Evolutionary conservation across 441 rosid species (phyloP).

Genomic region (Macaranga tanarius): DNA sequence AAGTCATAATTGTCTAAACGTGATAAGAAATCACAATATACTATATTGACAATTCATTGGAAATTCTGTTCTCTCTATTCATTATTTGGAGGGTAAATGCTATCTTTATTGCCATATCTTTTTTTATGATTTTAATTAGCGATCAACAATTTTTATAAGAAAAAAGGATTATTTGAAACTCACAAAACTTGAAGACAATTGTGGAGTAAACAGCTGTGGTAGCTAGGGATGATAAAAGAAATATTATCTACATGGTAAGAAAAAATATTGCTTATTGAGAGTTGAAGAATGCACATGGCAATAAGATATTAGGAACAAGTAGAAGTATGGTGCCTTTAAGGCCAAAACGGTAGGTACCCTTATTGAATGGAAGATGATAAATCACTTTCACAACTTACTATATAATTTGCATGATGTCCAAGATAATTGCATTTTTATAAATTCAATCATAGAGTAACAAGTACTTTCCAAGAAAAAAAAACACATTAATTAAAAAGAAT

Average conservation of each 20-base stretch:
- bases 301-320: background rate
- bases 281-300: conserved; percentile 3
- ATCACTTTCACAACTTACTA: conserved; percentile 35
- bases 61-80: background rate
- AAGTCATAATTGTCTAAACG: too few relatives aligned
- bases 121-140: background rate
- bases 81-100: background rate
- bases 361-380: conserved; percentile 30
- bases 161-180: background rate
- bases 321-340: background rate
- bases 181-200: background rate
- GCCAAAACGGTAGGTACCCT: conserved; percentile 21
- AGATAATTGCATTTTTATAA: background rate
- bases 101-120: background rate
- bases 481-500: background rate
- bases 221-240: background rate
- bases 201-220: background rate
- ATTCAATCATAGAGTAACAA: background rate
- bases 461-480: background rate
- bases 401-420: background rate
- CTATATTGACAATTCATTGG: background rate
- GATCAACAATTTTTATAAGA: background rate
- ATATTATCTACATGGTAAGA: background rate
- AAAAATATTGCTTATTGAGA: background rate
- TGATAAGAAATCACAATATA: conserved; percentile 1